These are phyloP conservation scores for Diatrype stigma DNA, from an alignment of 2,329 filamentous ascomycete genomes.

Conservation along the genomic window DNA sequence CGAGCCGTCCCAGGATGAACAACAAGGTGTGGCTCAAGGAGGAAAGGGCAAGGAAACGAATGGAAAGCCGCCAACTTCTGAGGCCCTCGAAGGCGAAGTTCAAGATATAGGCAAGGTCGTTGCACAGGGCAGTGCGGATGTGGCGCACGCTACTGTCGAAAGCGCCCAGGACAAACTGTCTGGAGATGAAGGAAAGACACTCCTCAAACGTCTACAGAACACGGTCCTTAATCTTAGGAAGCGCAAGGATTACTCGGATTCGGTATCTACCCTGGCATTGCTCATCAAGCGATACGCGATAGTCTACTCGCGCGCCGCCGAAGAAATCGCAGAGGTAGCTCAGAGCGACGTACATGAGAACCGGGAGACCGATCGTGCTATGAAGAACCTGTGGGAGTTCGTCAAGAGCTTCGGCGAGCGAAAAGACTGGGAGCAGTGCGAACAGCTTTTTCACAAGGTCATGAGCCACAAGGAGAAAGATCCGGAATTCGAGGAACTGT, in stretches of 20 bases:
- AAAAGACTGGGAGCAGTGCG: slow-evolving; percentile 71
- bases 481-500: slow-evolving; percentile 75
- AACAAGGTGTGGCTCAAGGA: slow-evolving; percentile 44
- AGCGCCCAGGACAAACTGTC: slow-evolving; percentile 72
- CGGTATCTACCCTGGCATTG: slow-evolving; percentile 71
- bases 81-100: slow-evolving; percentile 60
- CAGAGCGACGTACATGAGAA: slow-evolving; percentile 72
- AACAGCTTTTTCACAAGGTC: slow-evolving; percentile 64
- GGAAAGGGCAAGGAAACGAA: slow-evolving; percentile 21
- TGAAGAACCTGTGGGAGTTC: slow-evolving; percentile 77
- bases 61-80: slow-evolving; percentile 44
- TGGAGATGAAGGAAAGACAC: slow-evolving; percentile 67
- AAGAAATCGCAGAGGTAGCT: slow-evolving; percentile 61
- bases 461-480: slow-evolving; percentile 72
- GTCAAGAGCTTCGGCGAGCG: slow-evolving; percentile 74
- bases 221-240: slow-evolving; percentile 70
- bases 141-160: slow-evolving; percentile 45
- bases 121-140: slow-evolving; percentile 35
- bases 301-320: slow-evolving; percentile 69
- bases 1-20: slow-evolving; percentile 62
- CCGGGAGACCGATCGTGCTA: slow-evolving; percentile 66
- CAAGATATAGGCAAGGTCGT: slow-evolving; percentile 52
- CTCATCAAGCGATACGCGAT: slow-evolving; percentile 75
- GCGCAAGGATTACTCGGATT: slow-evolving; percentile 78
- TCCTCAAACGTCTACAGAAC: slow-evolving; percentile 72